Evolutionary conservation across 2,329 filamentous ascomycete species (phyloP).

Genomic region (Penicillium sp.): DNA sequence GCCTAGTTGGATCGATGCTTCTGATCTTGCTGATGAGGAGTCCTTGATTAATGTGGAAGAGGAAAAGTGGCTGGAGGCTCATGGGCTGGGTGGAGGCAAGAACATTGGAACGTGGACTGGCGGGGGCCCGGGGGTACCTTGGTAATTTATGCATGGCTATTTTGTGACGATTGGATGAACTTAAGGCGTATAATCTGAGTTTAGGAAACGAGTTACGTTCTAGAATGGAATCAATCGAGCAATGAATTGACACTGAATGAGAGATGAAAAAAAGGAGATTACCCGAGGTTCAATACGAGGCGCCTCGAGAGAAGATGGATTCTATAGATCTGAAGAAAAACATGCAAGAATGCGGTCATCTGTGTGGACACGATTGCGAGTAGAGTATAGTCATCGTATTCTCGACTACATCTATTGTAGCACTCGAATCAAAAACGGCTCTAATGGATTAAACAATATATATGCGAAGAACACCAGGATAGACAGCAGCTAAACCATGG

Average conservation of each 20-base stretch:
- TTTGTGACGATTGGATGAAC: background rate
- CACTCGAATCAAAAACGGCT: background rate
- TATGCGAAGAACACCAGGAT: constrained; percentile 11
- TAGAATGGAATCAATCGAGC: background rate
- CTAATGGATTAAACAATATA: constrained; percentile 18
- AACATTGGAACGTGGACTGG: constrained; percentile 8
- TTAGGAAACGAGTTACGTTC: background rate
- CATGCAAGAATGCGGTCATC: too few species aligned
- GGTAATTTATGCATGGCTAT: background rate
- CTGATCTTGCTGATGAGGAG: constrained; percentile 12
- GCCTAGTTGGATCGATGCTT: constrained; percentile 13
- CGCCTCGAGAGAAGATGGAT: too few species aligned
- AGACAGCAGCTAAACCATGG: constrained; percentile 14
- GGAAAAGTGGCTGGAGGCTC: constrained; percentile 16
- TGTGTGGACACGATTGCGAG: too few species aligned
- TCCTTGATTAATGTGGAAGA: constrained; percentile 9
- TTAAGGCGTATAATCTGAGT: background rate
- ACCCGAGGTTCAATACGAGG: too few species aligned
- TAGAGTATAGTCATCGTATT: background rate
- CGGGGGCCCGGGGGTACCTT: constrained; percentile 2
- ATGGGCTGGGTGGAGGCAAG: constrained; percentile 6
- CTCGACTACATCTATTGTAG: background rate
- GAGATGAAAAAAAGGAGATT: too few species aligned
- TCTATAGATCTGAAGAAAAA: too few species aligned
- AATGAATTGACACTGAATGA: background rate